These are phyloP conservation scores for Schizopora paradoxa DNA, from an alignment of 1,284 basidiomycete species.

Conservation along the genomic window DNA sequence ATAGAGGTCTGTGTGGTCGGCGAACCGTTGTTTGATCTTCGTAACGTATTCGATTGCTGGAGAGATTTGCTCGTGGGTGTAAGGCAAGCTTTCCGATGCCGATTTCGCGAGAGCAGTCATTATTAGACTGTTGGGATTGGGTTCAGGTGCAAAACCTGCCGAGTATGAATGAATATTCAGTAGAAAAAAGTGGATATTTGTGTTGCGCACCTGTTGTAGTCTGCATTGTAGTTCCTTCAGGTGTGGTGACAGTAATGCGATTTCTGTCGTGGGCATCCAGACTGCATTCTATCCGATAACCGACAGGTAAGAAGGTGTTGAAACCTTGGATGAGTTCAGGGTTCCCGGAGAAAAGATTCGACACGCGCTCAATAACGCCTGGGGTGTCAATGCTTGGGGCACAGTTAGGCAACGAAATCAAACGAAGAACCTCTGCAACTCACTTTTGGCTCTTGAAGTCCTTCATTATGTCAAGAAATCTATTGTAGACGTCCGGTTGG, in stretches of 20 bases:
- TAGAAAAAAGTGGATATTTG: not conserved
- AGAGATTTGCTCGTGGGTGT: conserved; percentile 11
- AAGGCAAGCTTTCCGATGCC: conserved; percentile 2
- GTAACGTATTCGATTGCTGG: conserved; percentile 90
- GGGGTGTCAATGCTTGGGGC: conserved; percentile 86
- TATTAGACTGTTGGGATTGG: not conserved
- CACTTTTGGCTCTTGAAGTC: conserved; percentile 92
- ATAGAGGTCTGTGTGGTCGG: conserved; percentile 83
- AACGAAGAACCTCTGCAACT: conserved; percentile 26
- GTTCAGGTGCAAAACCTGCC: conserved; percentile 3
- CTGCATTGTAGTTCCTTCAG: conserved; percentile 61
- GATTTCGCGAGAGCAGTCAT: not conserved
- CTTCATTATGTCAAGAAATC: conserved; percentile 97
- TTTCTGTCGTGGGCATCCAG: conserved; percentile 51
- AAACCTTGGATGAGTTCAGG: conserved; percentile 93
- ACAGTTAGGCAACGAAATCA: conserved; percentile 13
- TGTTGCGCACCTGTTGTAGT: conserved; percentile 27
- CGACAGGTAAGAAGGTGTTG: conserved; percentile 94
- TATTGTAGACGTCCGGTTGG: conserved; percentile 90
- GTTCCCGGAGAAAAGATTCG: conserved; percentile 88
- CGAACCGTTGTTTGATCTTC: conserved; percentile 93
- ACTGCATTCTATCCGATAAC: conserved; percentile 87
- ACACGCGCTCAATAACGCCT: conserved; percentile 93
- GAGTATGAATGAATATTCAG: not conserved
- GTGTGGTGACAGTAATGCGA: conserved; percentile 86